Percentiles rank a stretch among this genome's conserved stretches.
phyloP scores from a whole-genome alignment of 192 early-diverging fungal species.

The Coemansia sp. region DNA sequence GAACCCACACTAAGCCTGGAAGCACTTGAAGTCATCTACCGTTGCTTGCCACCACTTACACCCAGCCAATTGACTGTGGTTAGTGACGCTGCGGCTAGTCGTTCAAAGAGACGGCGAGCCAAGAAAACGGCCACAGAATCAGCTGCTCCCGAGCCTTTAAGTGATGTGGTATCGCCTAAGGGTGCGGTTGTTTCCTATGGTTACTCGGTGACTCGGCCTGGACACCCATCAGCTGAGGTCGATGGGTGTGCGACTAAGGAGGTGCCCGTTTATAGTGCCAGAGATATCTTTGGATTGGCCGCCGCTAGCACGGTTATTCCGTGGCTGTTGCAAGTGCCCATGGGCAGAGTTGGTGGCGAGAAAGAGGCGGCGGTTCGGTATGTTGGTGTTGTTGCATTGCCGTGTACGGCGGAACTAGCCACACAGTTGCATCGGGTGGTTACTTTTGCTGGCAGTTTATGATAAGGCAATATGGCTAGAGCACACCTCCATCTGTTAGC shows the following conservation, averaged over 20 bases:
- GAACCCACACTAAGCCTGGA: constrained; percentile 20
- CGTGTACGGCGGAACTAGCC: constrained; percentile 36
- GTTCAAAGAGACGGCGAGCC: not conserved
- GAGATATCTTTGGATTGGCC: constrained; percentile 15
- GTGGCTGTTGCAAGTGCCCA: constrained; percentile 27
- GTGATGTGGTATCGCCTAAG: not conserved
- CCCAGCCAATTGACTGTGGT: not conserved
- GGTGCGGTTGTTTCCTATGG: constrained; percentile 1
- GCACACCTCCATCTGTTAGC: too few species aligned
- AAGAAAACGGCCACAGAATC: not conserved
- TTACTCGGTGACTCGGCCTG: constrained; percentile 14
- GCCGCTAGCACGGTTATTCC: constrained; percentile 17
- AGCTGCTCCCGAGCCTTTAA: not conserved
- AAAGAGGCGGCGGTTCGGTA: not conserved
- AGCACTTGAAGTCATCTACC: constrained; percentile 23
- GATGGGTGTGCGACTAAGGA: constrained; percentile 9
- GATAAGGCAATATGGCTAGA: not conserved
- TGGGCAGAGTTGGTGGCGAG: too few species aligned
- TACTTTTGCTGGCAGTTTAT: constrained; percentile 4
- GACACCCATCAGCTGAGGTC: not conserved
- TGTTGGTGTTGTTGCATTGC: constrained; percentile 41
- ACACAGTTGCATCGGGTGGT: constrained; percentile 26
- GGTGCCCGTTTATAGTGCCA: constrained; percentile 32
- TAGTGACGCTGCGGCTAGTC: not conserved
- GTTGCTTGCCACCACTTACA: constrained; percentile 13